Evolutionary conservation across 345 rosid species (phyloP), one percentile per base, ranked within the genome.

Genomic region (Erodium maritimum): DNA sequence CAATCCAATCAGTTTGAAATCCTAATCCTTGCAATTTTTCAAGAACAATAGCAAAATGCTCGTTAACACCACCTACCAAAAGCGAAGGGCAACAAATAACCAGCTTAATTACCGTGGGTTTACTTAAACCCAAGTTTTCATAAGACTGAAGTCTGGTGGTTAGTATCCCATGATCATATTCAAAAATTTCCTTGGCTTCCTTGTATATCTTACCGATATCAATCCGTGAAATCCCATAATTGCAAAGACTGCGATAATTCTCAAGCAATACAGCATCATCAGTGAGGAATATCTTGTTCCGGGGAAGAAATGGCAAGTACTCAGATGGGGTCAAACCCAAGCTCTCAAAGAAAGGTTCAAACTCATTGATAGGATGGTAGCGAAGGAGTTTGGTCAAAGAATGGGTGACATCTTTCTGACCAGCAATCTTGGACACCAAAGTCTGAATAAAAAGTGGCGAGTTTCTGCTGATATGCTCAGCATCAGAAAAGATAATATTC

Each of bases 321-420:
- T 83, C 86, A 1, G 67, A 65, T 0, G 82, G 80, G 57, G 55
- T 64, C 82, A 90, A 60, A 24, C 97, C 96, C 63, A 90, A 69
- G 54, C 97, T 90, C 84, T 90, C 95, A 54, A 90, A 78, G 55
- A 90, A 87, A 87, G 94, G 94, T 23, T 90, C 97, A 59, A 81
- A 87, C 75, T 87, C 97, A 37, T 87, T 85, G 7, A 90, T 80
- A 5, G 94, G 95, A 73, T 83, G 73, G 70, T 82, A 90, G 72
- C 88, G 70, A 66, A 87, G 86, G 68, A 69, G 80, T 25, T 68
- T 87, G 19, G 61, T 45, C 71, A 90, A 60, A 0, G 77, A 66
- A 65, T 69, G 68, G 19, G 71, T 56, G 12, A 83, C 64, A 70
- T 87, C 85, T 42, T 73, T 73, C 7, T 76, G 73, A 17, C 50